These are phyloP conservation scores for Lachancea waltii DNA, from an alignment of 805 yeast genomes.

Conservation along the genomic window DNA sequence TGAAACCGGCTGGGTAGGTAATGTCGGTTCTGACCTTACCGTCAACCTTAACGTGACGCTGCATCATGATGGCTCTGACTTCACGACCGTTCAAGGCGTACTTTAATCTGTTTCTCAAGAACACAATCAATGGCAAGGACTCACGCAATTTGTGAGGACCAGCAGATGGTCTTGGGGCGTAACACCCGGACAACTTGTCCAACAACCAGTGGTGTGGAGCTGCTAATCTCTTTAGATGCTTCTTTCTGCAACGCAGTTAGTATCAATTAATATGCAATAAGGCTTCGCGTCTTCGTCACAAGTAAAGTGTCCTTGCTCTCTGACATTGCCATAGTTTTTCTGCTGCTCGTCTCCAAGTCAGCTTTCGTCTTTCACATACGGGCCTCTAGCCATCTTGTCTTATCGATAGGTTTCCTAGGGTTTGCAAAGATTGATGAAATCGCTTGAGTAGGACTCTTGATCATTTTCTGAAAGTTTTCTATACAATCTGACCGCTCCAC, in stretches of 20 bases:
- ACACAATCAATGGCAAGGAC: constrained; percentile 93
- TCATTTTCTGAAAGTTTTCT: not conserved
- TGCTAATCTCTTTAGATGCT: constrained; percentile 98
- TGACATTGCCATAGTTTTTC: no score
- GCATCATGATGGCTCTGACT: constrained; percentile 96
- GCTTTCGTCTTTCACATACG: constrained; percentile 42
- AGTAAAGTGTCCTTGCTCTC: no score
- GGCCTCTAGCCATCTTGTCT: constrained; percentile 69
- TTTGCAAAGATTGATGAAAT: constrained; percentile 3
- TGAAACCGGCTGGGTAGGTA: constrained; percentile 99
- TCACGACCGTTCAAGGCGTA: constrained; percentile 98
- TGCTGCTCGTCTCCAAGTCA: no score
- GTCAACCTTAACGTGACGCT: constrained; percentile 97
- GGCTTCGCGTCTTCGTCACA: no score
- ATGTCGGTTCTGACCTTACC: constrained; percentile 99
- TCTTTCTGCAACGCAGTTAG: constrained; percentile 55
- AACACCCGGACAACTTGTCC: constrained; percentile 98
- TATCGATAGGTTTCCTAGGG: constrained; percentile 17
- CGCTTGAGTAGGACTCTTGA: not conserved
- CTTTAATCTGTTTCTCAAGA: constrained; percentile 97
- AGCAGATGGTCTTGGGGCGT: constrained; percentile 99
- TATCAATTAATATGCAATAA: no score
- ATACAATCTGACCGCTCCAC: no score
- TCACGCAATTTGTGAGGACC: constrained; percentile 99
- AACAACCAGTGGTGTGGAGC: constrained; percentile 99